phyloP scores from a whole-genome alignment of 306 rosid genomes.

The Ammopiptanthus mongolicus region DNA sequence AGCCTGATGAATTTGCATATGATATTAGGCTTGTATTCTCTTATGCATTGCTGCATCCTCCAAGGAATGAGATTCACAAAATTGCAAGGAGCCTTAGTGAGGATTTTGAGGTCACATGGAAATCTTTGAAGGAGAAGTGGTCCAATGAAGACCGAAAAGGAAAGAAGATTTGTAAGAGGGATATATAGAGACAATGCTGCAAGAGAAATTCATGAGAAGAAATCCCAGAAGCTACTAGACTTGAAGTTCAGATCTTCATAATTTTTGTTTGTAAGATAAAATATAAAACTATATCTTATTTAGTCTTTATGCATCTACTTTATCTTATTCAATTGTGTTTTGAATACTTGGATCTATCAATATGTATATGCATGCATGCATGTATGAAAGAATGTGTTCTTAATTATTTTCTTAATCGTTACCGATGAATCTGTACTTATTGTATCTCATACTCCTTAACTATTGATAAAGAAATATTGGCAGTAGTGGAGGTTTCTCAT shows the following conservation, averaged over 20 bases:
- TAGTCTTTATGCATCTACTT: too few species aligned
- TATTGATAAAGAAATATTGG: too few species aligned
- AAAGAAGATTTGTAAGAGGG: neutral
- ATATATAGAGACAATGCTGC: neutral
- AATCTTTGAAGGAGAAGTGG: neutral
- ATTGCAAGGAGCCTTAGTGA: neutral
- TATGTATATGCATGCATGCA: too few species aligned
- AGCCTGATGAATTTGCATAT: neutral
- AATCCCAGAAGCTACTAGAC: neutral
- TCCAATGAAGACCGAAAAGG: neutral
- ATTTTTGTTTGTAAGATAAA: too few species aligned
- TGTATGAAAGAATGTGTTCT: too few species aligned
- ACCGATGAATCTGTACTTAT: too few species aligned
- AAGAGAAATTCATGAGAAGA: neutral
- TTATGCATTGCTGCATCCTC: neutral
- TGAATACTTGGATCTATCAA: too few species aligned
- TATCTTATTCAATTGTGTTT: too few species aligned
- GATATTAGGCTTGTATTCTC: neutral
- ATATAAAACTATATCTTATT: too few species aligned
- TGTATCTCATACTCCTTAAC: too few species aligned
- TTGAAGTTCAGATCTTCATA: neutral
- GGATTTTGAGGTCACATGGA: neutral
- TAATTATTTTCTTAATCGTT: too few species aligned
- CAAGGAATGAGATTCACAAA: neutral
- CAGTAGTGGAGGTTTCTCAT: too few species aligned